phyloP scores from a whole-genome alignment of 305 asterid species.

The Striga hermonthica region DNA sequence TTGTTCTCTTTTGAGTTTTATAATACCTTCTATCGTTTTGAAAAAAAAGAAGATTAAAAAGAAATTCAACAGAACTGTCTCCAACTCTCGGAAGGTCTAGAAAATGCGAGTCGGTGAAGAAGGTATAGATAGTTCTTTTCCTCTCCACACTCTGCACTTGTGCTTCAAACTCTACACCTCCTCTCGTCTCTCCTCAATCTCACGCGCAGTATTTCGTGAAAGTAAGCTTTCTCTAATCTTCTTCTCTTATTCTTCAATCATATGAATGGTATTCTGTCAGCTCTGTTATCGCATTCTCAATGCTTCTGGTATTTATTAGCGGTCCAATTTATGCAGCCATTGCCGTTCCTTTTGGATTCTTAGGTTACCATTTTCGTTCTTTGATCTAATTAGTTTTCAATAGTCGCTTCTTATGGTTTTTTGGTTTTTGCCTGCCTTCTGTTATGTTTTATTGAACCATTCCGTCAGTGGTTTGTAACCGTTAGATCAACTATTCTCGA shows the following conservation, averaged over 20 bases:
- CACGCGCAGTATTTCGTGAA: not conserved
- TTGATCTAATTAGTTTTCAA: not conserved
- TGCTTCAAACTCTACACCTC: not conserved
- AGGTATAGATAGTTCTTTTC: constrained; percentile 4
- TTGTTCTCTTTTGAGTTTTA: no score
- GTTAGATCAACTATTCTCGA: no score
- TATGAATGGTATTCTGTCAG: not conserved
- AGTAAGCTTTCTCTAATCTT: constrained; percentile 32
- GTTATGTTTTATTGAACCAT: not conserved
- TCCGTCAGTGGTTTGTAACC: no score
- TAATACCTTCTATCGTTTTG: no score
- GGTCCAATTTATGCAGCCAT: not conserved
- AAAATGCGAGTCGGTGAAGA: constrained; percentile 33
- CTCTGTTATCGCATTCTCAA: not conserved
- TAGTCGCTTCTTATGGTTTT: not conserved
- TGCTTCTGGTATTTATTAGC: not conserved
- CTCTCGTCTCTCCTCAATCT: constrained; percentile 3
- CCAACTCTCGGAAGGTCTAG: constrained; percentile 49
- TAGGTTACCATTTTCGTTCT: not conserved
- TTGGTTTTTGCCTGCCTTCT: not conserved
- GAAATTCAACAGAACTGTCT: not conserved
- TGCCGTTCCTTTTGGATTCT: not conserved
- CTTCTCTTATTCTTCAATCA: not conserved
- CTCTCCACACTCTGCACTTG: not conserved
- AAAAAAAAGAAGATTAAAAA: not conserved